These are phyloP conservation scores for Hortaea sp. DNA, from an alignment of 2,329 filamentous ascomycete genomes.

Conservation along the genomic window DNA sequence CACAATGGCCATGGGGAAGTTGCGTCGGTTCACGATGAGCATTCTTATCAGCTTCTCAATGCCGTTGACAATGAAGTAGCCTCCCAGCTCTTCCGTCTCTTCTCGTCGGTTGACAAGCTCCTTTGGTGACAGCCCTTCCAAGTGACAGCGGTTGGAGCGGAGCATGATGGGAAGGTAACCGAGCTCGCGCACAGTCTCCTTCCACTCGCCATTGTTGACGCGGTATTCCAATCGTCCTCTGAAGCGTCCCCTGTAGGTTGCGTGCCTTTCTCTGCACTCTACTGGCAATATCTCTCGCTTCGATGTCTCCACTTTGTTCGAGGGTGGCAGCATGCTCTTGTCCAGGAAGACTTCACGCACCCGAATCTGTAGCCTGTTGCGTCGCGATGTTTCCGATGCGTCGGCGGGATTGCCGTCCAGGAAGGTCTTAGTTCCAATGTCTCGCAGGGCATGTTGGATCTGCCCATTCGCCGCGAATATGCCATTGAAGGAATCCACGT, in stretches of 20 bases:
- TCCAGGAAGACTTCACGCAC: conserved; percentile 75
- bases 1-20: conserved; percentile 90
- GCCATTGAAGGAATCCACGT: conserved; percentile 92
- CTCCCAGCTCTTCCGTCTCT: conserved; percentile 90
- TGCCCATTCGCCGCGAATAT: conserved; percentile 67
- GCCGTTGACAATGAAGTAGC: conserved; percentile 96
- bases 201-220: conserved; percentile 77
- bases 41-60: conserved; percentile 95
- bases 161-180: conserved; percentile 90
- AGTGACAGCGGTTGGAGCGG: conserved; percentile 80
- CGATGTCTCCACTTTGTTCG: conserved; percentile 69
- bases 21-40: conserved; percentile 79
- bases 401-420: conserved; percentile 66
- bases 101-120: conserved; percentile 79
- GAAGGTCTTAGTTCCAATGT: conserved; percentile 83
- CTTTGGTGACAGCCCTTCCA: conserved; percentile 74
- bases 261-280: conserved; percentile 89
- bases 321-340: conserved; percentile 66
- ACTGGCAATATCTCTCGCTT: conserved; percentile 82
- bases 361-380: conserved; percentile 65
- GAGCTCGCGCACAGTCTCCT: conserved; percentile 73
- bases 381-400: conserved; percentile 42
- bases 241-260: conserved; percentile 80
- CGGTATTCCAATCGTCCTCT: conserved; percentile 73
- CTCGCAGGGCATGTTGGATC: conserved; percentile 65